Percentiles rank a stretch among this genome's conserved stretches.
Conservation (phyloP, 2,329 filamentous ascomycete species). For the Lizonia empirigonia region DNA sequence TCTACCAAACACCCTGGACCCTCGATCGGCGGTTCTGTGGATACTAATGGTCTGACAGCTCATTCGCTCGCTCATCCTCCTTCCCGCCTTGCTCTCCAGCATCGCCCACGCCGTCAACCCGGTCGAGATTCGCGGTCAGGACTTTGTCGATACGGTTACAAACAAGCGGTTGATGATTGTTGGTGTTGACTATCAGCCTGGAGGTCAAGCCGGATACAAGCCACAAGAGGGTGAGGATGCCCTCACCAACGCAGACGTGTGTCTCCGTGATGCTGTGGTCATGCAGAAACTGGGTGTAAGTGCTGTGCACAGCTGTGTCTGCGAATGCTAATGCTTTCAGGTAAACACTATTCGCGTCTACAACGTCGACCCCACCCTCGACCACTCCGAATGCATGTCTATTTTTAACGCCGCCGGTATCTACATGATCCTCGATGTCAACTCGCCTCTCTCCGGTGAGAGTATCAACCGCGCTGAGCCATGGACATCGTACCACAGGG, state of each 20-base stretch:
- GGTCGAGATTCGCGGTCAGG: slow-evolving; percentile 62
- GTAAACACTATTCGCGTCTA: slow-evolving; percentile 70
- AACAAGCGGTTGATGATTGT: slow-evolving; percentile 66
- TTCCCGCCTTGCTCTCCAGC: slow-evolving; percentile 45
- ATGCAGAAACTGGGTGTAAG: slow-evolving; percentile 64
- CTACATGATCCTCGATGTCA: slow-evolving; percentile 70
- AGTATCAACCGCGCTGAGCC: slow-evolving; percentile 63
- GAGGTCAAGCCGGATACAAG: slow-evolving; percentile 64
- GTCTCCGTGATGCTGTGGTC: slow-evolving; percentile 66
- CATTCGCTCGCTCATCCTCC: slow-evolving; percentile 33
- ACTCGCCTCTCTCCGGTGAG: slow-evolving; percentile 63
- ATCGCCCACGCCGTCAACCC: slow-evolving; percentile 60
- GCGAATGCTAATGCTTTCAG: slow-evolving; percentile 2
- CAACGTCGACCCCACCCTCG: slow-evolving; percentile 64
- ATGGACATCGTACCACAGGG: slow-evolving; percentile 59
- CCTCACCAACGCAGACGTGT: slow-evolving; percentile 62
- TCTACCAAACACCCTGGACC: slow-evolving; percentile 5
- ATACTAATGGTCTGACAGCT: slow-evolving; percentile 29
- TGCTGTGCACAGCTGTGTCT: not conserved
- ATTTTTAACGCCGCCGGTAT: slow-evolving; percentile 71
- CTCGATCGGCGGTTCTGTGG: slow-evolving; percentile 9
- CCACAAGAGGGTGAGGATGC: slow-evolving; percentile 58
- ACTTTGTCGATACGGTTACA: slow-evolving; percentile 65
- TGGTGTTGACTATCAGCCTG: slow-evolving; percentile 66
- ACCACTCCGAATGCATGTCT: slow-evolving; percentile 66